Conservation (phyloP, 73 alveolate genomes). For the Stentor roeselii region DNA sequence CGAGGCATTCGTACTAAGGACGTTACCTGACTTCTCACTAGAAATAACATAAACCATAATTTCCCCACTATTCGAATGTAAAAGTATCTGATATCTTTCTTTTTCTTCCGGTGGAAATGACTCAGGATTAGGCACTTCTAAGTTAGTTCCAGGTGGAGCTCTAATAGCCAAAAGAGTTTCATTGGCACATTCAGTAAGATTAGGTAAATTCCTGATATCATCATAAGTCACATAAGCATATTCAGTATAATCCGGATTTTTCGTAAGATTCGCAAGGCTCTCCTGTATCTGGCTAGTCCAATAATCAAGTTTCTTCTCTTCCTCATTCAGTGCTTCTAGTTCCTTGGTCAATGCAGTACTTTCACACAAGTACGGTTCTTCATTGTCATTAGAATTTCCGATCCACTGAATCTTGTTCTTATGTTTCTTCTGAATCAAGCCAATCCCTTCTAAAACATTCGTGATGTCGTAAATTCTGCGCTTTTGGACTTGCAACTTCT, state of each 20-base stretch:
- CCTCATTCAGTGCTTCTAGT: slow-evolving; percentile 34
- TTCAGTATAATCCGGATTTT: slow-evolving; percentile 44
- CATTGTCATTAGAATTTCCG: slow-evolving; percentile 41
- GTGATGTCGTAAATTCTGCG: slow-evolving; percentile 62
- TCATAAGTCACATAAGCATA: slow-evolving; percentile 54
- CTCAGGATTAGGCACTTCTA: slow-evolving; percentile 34
- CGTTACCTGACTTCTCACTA: background rate
- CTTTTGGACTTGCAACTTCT: slow-evolving; percentile 40
- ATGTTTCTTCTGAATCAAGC: slow-evolving; percentile 49
- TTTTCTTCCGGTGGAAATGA: slow-evolving; percentile 14
- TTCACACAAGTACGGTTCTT: slow-evolving; percentile 38
- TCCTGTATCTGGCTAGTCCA: slow-evolving; percentile 53
- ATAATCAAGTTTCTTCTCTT: slow-evolving; percentile 49
- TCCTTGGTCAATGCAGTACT: slow-evolving; percentile 33
- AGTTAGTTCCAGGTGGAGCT: slow-evolving; percentile 60
- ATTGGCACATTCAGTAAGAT: slow-evolving; percentile 30
- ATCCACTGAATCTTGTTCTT: slow-evolving; percentile 57
- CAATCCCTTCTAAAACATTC: slow-evolving; percentile 63
- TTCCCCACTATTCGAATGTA: slow-evolving; percentile 15
- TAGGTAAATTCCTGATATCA: slow-evolving; percentile 47
- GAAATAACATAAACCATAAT: slow-evolving; percentile 22
- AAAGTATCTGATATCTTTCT: slow-evolving; percentile 15
- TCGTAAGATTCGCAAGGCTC: slow-evolving; percentile 32
- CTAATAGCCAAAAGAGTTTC: slow-evolving; percentile 50
- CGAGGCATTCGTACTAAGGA: slow-evolving; percentile 14